Percentiles rank a stretch among this genome's conserved stretches.
phyloP scores from a whole-genome alignment of 1,139 yeast species.

The Candida pseudoviswanathii region DNA sequence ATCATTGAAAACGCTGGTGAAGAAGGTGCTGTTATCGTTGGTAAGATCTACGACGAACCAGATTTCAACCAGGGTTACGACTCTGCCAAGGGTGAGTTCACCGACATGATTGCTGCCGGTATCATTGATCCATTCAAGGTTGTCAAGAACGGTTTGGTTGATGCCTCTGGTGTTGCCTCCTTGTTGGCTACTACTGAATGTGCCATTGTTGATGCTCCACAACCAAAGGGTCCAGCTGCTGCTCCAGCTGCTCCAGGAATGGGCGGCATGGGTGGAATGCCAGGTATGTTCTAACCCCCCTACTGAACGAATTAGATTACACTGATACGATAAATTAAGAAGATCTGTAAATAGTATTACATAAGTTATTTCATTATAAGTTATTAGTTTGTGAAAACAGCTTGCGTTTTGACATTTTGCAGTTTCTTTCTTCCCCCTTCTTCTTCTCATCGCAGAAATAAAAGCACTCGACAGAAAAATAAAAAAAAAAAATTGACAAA shows the following conservation, averaged over 20 bases:
- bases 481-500: no score
- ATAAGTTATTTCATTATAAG: no score
- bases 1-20: slow-evolving; percentile 98
- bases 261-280: slow-evolving; percentile 46
- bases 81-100: slow-evolving; percentile 90
- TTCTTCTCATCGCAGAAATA: no score
- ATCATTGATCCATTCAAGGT: slow-evolving; percentile 99
- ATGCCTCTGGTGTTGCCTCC: slow-evolving; percentile 98
- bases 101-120: slow-evolving; percentile 97
- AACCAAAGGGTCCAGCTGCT: slow-evolving; percentile 75
- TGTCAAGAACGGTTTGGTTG: slow-evolving; percentile 94
- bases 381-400: background rate
- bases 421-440: background rate
- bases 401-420: background rate
- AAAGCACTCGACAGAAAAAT: no score
- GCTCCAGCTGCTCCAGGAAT: slow-evolving; percentile 58
- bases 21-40: slow-evolving; percentile 97
- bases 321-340: background rate
- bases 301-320: no score
- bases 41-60: slow-evolving; percentile 85
- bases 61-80: slow-evolving; percentile 94
- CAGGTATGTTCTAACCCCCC: slow-evolving; percentile 3
- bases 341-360: slow-evolving; percentile 5
- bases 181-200: slow-evolving; percentile 98
- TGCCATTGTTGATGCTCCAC: slow-evolving; percentile 97